Evolutionary conservation across 2,329 filamentous ascomycete genomes (phyloP), one percentile per base, ranked within the genome.

Genomic region (Penicillium sp.): DNA sequence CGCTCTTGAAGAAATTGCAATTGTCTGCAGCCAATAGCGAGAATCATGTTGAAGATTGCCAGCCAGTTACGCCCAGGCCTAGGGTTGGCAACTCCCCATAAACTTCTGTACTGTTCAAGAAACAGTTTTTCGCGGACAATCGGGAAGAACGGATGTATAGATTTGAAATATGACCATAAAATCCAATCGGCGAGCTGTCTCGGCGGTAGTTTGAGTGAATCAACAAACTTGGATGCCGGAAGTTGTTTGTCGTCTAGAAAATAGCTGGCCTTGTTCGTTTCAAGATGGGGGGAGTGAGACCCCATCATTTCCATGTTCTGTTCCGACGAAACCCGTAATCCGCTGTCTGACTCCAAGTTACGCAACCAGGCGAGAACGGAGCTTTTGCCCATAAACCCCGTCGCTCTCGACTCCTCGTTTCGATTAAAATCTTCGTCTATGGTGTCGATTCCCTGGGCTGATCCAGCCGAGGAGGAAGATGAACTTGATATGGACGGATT

Each of bases 11-110:
- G 63, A 6, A 74, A 61, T n/a, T 68, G 70, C 20, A 68, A 69
- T 57, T 75, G 72, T 30, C 68, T 69, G 57, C 72, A 74, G 2
- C 71, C 73, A 55, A 78, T 73, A 5, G 75, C 75, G 52, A 78
- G 74, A n/a, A 78, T 70, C 64, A 77, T 68, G 55, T 78, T 77
- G 52, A 78, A 55, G n/a, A 76, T 72, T 1, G 74, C 73, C 5
- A 77, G 64, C 72, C 72, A 75, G 56, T 70, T 68, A 23, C 59
- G 61, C 0, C 68, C 69, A 2, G 72, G 71, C n/a, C 58, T 61
- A 3, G 57, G 47, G n/a, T 54, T 59, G 24, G 61, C 20, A 16
- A 9, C 26, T 24, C 43, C 33, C 43, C 45, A 71, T 18, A 74
- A 71, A 28, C 67, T 63, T 28, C 64, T 62, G 59, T 76, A 77